Evolutionary conservation across 106 monocot genomes (phyloP).

Genomic region (Dioscorea alata): DNA sequence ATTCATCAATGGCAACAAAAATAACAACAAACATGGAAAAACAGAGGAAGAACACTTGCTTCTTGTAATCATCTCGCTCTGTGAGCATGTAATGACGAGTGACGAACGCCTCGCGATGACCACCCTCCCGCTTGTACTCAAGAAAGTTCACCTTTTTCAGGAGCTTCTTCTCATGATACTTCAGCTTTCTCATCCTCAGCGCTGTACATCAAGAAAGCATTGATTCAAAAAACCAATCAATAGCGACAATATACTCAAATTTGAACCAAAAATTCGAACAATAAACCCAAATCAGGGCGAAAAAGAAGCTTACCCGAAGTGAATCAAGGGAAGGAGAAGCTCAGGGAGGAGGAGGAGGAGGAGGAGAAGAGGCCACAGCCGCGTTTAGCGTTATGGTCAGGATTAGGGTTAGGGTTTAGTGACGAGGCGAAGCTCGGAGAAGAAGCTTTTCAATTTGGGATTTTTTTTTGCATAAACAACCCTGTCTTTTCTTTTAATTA

Average conservation of each 20-base stretch:
- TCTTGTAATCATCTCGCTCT: constrained; percentile 93
- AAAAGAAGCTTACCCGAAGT: neutral
- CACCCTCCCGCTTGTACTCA: constrained; percentile 70
- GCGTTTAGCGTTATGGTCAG: neutral
- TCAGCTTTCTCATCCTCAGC: constrained; percentile 76
- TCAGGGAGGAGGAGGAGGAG: neutral
- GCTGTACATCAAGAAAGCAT: neutral
- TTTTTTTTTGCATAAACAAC: no score
- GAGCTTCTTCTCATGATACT: constrained; percentile 93
- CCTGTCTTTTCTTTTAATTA: no score
- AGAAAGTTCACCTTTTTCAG: constrained; percentile 84
- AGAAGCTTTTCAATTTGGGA: no score
- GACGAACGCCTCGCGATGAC: constrained; percentile 68
- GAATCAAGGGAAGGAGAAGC: neutral
- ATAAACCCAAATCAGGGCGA: no score
- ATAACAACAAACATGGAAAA: neutral
- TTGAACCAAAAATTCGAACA: no score
- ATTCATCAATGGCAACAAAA: neutral
- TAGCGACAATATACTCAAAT: no score
- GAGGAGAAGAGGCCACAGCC: neutral
- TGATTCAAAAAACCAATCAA: neutral
- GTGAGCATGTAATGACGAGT: constrained; percentile 61
- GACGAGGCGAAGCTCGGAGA: no score
- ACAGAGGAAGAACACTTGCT: constrained; percentile 25
- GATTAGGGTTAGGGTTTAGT: neutral